Conservation (phyloP, 106 monocot species). For the Chionographis japonica region DNA sequence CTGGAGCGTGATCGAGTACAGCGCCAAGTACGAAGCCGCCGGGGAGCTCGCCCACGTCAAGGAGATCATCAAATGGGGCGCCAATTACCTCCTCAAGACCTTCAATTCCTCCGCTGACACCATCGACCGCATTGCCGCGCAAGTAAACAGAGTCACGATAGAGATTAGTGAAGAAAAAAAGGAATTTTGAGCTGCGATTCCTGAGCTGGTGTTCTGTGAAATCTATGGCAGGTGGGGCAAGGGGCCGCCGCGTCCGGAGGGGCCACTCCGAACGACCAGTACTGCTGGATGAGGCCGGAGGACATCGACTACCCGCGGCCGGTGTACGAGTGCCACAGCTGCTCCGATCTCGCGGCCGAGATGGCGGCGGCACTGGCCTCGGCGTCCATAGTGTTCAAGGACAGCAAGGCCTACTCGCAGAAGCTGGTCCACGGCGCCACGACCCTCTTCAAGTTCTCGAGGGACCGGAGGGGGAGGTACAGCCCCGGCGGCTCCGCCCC, state of each 20-base stretch:
- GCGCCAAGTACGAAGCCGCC: slow-evolving; percentile 69
- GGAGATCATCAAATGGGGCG: slow-evolving; percentile 85
- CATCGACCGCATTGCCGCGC: slow-evolving; percentile 60
- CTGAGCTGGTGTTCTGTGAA: not conserved
- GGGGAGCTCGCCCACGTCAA: slow-evolving; percentile 72
- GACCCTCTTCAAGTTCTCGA: slow-evolving; percentile 61
- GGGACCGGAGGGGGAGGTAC: slow-evolving; percentile 49
- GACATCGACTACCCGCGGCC: slow-evolving; percentile 78
- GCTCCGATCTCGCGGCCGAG: slow-evolving; percentile 88
- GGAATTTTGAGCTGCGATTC: not conserved
- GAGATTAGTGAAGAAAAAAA: not conserved
- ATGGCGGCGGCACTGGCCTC: slow-evolving; percentile 82
- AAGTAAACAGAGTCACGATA: slow-evolving; percentile 30
- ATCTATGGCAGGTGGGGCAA: slow-evolving; percentile 46
- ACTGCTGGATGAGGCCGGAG: slow-evolving; percentile 91
- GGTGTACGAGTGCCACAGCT: slow-evolving; percentile 58
- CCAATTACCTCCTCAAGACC: slow-evolving; percentile 81
- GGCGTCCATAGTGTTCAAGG: slow-evolving; percentile 88
- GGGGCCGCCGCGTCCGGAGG: slow-evolving; percentile 38
- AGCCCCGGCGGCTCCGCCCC: slow-evolving; percentile 36
- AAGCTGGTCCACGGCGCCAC: slow-evolving; percentile 87
- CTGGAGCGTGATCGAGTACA: slow-evolving; percentile 97
- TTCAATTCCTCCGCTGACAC: slow-evolving; percentile 82
- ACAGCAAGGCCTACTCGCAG: slow-evolving; percentile 74
- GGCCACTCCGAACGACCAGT: slow-evolving; percentile 68